These are phyloP conservation scores for Alternaria incomplexa DNA, from an alignment of 2,329 filamentous ascomycete genomes.

Conservation along the genomic window DNA sequence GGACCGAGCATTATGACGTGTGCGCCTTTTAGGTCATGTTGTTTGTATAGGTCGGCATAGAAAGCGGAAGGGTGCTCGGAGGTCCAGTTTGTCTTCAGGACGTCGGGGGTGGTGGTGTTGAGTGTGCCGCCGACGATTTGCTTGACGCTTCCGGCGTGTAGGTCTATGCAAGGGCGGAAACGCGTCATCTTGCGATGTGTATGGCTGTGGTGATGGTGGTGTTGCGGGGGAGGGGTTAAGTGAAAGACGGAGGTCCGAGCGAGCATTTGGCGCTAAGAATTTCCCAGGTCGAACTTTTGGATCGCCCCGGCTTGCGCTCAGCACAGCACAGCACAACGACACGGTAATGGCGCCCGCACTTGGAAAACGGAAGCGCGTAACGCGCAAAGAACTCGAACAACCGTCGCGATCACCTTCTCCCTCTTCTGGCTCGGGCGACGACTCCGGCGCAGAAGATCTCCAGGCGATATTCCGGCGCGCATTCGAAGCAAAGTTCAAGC, in stretches of 20 bases:
- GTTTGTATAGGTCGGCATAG: conserved; percentile 81
- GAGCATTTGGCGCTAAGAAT: conserved; percentile 21
- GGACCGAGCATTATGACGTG: conserved; percentile 98
- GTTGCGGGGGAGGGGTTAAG: conserved; percentile 25
- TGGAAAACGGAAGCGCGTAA: conserved; percentile 55
- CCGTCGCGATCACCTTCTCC: conserved; percentile 37
- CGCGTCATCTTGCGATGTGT: conserved; percentile 71
- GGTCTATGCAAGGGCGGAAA: conserved; percentile 95
- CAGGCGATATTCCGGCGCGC: conserved; percentile 80
- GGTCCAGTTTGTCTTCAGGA: conserved; percentile 88
- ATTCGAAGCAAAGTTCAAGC: conserved; percentile 88
- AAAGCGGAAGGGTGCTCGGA: conserved; percentile 81
- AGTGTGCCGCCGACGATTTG: conserved; percentile 97
- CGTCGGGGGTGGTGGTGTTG: conserved; percentile 36
- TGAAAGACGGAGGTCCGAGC: conserved; percentile 28
- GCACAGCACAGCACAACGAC: neutral
- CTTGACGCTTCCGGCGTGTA: conserved; percentile 97
- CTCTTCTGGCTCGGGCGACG: conserved; percentile 30
- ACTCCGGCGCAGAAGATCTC: conserved; percentile 59
- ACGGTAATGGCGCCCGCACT: conserved; percentile 47
- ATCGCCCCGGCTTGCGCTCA: neutral
- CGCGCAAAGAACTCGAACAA: conserved; percentile 38
- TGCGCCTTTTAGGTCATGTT: conserved; percentile 75
- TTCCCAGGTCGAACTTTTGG: conserved; percentile 12
- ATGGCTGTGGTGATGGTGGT: neutral